phyloP scores from a whole-genome alignment of 768 basidiomycete genomes.

The Fomitopsis serialis region DNA sequence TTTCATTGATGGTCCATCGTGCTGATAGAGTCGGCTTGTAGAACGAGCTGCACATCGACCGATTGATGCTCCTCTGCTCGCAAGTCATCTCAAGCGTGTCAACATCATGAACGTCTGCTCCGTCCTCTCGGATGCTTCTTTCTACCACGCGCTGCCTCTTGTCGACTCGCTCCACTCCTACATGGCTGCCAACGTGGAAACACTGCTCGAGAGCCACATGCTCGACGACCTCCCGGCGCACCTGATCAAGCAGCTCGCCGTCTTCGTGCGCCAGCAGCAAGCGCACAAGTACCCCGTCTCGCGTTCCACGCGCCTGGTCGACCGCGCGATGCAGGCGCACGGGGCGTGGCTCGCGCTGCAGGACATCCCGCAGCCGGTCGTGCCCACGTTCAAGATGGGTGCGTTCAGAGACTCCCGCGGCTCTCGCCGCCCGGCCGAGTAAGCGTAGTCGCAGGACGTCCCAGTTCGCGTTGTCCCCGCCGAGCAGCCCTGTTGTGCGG shows the following conservation, averaged over 20 bases:
- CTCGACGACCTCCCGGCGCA: slow-evolving; percentile 69
- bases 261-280: slow-evolving; percentile 56
- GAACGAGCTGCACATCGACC: slow-evolving; percentile 88
- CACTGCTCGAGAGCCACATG: slow-evolving; percentile 73
- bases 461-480: slow-evolving; percentile 22
- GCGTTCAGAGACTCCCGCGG: slow-evolving; percentile 23
- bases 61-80: slow-evolving; percentile 81
- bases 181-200: slow-evolving; percentile 80
- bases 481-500: slow-evolving; percentile 21
- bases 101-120: slow-evolving; percentile 74
- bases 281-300: slow-evolving; percentile 59
- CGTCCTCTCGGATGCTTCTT: slow-evolving; percentile 75
- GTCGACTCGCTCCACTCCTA: slow-evolving; percentile 71
- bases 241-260: slow-evolving; percentile 63
- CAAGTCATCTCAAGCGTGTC: slow-evolving; percentile 59
- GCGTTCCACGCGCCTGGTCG: slow-evolving; percentile 47
- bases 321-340: slow-evolving; percentile 53
- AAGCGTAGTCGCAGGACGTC: slow-evolving; percentile 11
- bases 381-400: slow-evolving; percentile 22
- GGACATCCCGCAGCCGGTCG: slow-evolving; percentile 60
- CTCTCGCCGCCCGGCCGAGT: slow-evolving; percentile 24
- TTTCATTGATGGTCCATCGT: neutral
- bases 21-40: slow-evolving; percentile 21
- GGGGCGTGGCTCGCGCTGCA: slow-evolving; percentile 66
- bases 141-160: slow-evolving; percentile 68